Percentiles rank a stretch among this genome's conserved stretches.
phyloP scores from a whole-genome alignment of 768 basidiomycete species.

The Ephemerocybe angulata region DNA sequence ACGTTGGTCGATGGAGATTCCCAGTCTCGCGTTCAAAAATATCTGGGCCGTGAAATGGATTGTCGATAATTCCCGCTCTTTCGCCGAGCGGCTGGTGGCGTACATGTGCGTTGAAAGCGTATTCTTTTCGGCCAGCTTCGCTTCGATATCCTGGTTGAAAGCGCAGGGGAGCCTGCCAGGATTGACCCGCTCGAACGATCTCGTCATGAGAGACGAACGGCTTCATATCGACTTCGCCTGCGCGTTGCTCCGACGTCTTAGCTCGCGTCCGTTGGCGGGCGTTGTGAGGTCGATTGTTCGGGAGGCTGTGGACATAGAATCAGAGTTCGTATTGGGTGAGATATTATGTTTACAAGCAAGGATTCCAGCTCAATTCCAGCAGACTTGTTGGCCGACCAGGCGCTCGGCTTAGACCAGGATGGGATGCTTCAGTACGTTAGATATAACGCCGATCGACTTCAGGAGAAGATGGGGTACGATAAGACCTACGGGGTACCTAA shows the following conservation, averaged over 20 bases:
- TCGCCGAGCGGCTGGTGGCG: background rate
- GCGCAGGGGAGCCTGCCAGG: conserved; percentile 83
- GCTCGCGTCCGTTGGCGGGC: background rate
- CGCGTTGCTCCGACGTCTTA: conserved; percentile 43
- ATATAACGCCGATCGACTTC: background rate
- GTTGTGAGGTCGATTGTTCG: background rate
- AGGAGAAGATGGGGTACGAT: background rate
- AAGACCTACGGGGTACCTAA: background rate
- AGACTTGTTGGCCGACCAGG: background rate
- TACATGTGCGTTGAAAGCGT: conserved; percentile 83
- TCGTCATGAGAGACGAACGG: conserved; percentile 80
- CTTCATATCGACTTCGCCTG: conserved; percentile 84
- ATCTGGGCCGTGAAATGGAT: background rate
- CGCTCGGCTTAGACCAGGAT: background rate
- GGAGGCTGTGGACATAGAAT: conserved; percentile 2
- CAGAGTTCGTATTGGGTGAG: conserved; percentile 3
- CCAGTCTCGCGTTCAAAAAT: background rate
- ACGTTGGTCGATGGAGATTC: background rate
- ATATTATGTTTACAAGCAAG: background rate
- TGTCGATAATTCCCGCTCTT: background rate
- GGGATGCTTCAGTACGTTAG: background rate
- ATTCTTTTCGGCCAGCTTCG: conserved; percentile 77
- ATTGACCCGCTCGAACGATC: conserved; percentile 81
- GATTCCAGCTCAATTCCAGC: background rate
- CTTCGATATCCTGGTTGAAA: conserved; percentile 81